These are phyloP conservation scores for Phlebiopsis gigantea DNA, from an alignment of 768 basidiomycete genomes.

Conservation along the genomic window DNA sequence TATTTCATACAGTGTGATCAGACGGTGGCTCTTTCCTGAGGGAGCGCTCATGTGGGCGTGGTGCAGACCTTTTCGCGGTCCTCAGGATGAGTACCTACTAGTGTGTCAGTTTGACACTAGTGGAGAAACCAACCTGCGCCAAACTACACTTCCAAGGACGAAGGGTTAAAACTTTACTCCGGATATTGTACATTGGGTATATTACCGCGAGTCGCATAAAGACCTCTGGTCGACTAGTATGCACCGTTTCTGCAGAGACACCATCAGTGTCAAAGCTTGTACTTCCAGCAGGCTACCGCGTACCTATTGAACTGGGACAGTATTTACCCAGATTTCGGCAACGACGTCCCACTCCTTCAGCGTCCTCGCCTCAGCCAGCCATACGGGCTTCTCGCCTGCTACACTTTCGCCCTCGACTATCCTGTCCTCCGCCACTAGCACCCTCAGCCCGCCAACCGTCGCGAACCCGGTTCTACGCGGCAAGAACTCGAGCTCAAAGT, in stretches of 20 bases:
- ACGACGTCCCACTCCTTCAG: constrained; percentile 71
- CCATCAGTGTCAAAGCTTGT: too few relatives aligned
- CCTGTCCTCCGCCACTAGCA: constrained; percentile 58
- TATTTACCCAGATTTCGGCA: constrained; percentile 62
- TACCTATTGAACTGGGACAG: too few relatives aligned
- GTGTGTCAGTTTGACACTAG: not conserved
- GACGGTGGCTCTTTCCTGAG: not conserved
- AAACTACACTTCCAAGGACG: too few relatives aligned
- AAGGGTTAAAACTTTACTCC: too few relatives aligned
- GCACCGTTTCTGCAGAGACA: too few relatives aligned
- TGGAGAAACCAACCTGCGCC: constrained; percentile 6
- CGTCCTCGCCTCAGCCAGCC: constrained; percentile 32
- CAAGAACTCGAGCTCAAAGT: constrained; percentile 62
- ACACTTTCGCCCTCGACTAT: constrained; percentile 31
- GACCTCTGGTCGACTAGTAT: too few relatives aligned
- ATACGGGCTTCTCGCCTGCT: constrained; percentile 20
- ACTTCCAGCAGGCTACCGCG: too few relatives aligned
- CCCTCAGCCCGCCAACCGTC: constrained; percentile 64
- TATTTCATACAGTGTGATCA: not conserved
- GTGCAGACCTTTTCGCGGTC: constrained; percentile 8
- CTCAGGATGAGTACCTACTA: constrained; percentile 5
- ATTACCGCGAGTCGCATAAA: too few relatives aligned
- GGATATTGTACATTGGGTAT: too few relatives aligned
- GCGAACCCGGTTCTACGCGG: constrained; percentile 55
- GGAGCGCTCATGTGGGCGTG: not conserved